These are phyloP conservation scores for bread wheat (Triticum aestivum) DNA, from an alignment of 176 grass and related monocot species.

Conservation along the genomic window DNA sequence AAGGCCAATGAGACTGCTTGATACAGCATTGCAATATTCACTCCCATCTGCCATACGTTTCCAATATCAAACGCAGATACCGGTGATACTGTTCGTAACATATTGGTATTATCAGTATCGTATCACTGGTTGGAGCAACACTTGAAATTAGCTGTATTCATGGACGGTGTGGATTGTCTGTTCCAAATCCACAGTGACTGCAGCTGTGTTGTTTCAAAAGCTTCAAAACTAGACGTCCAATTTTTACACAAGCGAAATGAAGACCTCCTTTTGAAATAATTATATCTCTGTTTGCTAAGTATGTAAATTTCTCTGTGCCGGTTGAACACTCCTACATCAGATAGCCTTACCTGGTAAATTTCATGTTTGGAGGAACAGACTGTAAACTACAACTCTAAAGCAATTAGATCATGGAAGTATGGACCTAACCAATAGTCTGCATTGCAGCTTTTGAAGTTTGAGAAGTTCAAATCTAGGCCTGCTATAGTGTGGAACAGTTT, in stretches of 20 bases:
- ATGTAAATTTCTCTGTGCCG: too few relatives aligned
- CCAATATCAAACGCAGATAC: background rate
- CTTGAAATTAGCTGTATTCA: background rate
- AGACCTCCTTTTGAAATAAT: too few relatives aligned
- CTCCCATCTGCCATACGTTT: background rate
- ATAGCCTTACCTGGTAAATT: background rate
- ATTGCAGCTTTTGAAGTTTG: background rate
- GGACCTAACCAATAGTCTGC: background rate
- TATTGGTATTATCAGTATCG: background rate
- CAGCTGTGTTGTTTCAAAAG: background rate
- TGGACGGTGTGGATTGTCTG: background rate
- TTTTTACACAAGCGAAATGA: background rate
- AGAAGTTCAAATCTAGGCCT: background rate
- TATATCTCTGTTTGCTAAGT: too few relatives aligned
- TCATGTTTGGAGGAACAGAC: background rate
- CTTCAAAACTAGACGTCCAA: background rate
- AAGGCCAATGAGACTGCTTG: background rate
- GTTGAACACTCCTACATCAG: background rate
- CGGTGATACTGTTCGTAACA: background rate
- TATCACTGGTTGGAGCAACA: background rate
- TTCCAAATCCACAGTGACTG: background rate
- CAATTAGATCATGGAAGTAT: background rate
- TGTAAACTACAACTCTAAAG: background rate
- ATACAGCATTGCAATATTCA: constrained; percentile 14
- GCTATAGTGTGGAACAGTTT: background rate